Percentiles rank a stretch among this genome's conserved stretches.
Evolutionary conservation across 2,329 filamentous ascomycete genomes (phyloP).

Genomic region (Fusarium pseudoanthophilum): DNA sequence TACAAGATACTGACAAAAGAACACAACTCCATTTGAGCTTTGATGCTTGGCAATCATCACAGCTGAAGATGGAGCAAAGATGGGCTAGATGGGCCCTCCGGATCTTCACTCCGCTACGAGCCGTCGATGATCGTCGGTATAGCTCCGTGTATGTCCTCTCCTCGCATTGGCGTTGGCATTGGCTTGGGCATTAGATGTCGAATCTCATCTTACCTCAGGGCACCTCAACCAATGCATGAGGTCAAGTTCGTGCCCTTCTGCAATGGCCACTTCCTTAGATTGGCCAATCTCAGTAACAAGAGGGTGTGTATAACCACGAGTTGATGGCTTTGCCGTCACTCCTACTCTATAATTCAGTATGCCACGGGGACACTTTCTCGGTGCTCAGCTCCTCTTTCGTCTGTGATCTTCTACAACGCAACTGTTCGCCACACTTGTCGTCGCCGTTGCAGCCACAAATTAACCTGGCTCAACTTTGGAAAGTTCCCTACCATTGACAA

Average conservation of each 20-base stretch:
- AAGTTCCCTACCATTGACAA: slow-evolving; percentile 2
- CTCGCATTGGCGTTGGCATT: slow-evolving; percentile 5
- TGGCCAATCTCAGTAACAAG: slow-evolving; percentile 24
- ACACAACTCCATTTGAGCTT: background rate
- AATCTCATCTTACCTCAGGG: slow-evolving; percentile 14
- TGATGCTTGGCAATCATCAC: background rate
- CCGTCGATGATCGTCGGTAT: slow-evolving; percentile 39
- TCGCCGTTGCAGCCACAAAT: slow-evolving; percentile 34
- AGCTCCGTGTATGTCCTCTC: slow-evolving; percentile 19
- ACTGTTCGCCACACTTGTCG: slow-evolving; percentile 36
- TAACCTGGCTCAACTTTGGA: background rate
- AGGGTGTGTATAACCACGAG: slow-evolving; percentile 30
- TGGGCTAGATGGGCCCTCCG: slow-evolving; percentile 9
- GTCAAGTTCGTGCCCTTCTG: slow-evolving; percentile 32
- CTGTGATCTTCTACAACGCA: slow-evolving; percentile 23
- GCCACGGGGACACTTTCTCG: slow-evolving; percentile 39
- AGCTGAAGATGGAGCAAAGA: background rate
- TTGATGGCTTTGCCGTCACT: slow-evolving; percentile 36
- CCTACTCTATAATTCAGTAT: slow-evolving; percentile 27
- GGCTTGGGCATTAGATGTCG: slow-evolving; percentile 6
- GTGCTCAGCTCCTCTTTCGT: slow-evolving; percentile 16
- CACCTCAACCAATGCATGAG: slow-evolving; percentile 31
- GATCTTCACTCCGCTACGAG: slow-evolving; percentile 40
- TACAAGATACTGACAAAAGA: background rate
- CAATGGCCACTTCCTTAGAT: slow-evolving; percentile 23